These are phyloP conservation scores for Casuarina cunninghamiana DNA, from an alignment of 306 rosid species.

Conservation along the genomic window DNA sequence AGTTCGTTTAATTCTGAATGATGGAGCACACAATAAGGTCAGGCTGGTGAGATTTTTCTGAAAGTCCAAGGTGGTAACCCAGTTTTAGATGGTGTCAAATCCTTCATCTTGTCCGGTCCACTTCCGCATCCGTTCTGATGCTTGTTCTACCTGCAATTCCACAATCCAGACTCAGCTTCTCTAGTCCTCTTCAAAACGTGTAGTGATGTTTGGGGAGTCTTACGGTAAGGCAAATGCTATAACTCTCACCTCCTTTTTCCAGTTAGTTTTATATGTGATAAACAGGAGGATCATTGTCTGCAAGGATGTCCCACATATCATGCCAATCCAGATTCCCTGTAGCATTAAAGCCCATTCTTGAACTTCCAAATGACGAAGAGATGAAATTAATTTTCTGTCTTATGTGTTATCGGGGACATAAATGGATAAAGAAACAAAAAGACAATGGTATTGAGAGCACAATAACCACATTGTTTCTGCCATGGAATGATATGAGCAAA, in stretches of 20 bases:
- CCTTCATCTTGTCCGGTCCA: constrained; percentile 67
- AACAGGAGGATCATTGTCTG: constrained; percentile 69
- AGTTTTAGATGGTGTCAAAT: constrained; percentile 12
- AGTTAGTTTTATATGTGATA: constrained; percentile 69
- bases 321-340: constrained; percentile 95
- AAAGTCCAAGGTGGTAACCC: neutral
- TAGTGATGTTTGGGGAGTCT: neutral
- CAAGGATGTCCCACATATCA: constrained; percentile 82
- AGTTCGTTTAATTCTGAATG: too few species aligned
- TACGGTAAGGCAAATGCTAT: neutral
- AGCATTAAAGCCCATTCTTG: constrained; percentile 19
- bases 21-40: too few species aligned
- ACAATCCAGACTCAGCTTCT: neutral
- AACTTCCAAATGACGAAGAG: neutral
- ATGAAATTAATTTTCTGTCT: neutral
- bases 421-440: neutral
- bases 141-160: constrained; percentile 71
- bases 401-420: neutral
- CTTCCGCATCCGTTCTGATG: constrained; percentile 65
- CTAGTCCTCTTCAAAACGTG: neutral
- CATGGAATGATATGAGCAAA: neutral
- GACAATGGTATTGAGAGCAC: neutral
- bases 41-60: too few species aligned
- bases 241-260: constrained; percentile 74
- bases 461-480: neutral